Evolutionary conservation across 2,329 filamentous ascomycete genomes (phyloP), one percentile per base, ranked within the genome.

Genomic region (Grosmannia huntii): DNA sequence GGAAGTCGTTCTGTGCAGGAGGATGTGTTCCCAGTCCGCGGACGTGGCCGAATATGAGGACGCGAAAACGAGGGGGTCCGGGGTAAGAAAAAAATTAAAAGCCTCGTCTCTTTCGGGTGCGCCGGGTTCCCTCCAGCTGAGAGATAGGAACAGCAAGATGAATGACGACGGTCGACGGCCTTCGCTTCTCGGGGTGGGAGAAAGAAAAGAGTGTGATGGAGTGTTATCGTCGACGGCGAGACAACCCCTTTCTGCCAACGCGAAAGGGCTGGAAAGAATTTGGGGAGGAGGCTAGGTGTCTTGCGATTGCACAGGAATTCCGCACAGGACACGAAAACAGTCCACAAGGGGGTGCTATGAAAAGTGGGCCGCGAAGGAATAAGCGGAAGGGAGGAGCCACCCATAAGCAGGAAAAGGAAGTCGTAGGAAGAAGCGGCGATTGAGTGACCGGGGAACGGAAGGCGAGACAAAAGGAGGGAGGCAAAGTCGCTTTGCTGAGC

Each of bases 321-420:
- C 46, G 48, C 46, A 57, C 27, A 48, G 55, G 55, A 53, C 44
- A 57, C 56, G 50, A 54, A 49, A 58, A 48, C 48, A 50, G 48
- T 27, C 25, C 25, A 28, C 14, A 52, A 48, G 28, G 46, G 27
- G 53, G 31, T n/a, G 33, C 11, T 27, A 53, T 16, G 38, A 55
- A 55, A 55, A 55, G 50, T 19, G 54, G 41, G 27, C 14, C 46
- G n/a, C 11, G 27, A 48, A 36, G 54, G 38, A 36, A 21, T 7
- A 48, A 31, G 21, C 36, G 44, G 50, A 53, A 56, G 44, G 44
- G 36, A 55, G 53, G 36, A 55, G n/a, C 52, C 33, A 53, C 31
- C 31, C 31, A 38, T 21, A 23, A n/a, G 25, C n/a, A 53, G 21
- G 53, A 33, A 53, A 33, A 16, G 19, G 19, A 21, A 21, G 27